Evolutionary conservation across 1,284 basidiomycete species (phyloP), one percentile per base, ranked within the genome.

Genomic region (Tremellales sp.): DNA sequence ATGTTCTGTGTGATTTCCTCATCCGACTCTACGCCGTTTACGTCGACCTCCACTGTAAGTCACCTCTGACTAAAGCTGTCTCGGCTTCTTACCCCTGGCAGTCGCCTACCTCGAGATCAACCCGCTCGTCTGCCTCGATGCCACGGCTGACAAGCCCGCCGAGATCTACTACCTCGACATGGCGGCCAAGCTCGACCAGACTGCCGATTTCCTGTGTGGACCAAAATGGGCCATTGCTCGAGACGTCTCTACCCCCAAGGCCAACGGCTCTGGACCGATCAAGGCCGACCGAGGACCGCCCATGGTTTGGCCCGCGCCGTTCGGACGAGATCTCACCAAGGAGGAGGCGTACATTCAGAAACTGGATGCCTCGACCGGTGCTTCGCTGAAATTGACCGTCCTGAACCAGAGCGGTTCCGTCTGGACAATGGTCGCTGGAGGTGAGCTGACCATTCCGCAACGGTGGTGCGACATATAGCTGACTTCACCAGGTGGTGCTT

Each of bases 381-480:
- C 95, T 58, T 97, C 92, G 22, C 84, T 98, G 72, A 98, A 98
- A 75, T 81, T 98, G 44, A 98, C 94, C 47, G 94, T 98, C 45
- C 79, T 98, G 63, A 97, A 98, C 75, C 75, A 88, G 44, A 83
- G 87, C 66, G 95, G 94, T 58, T 87, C 93, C 56, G 85, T 98
- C 62, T 98, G 94, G 94, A 98, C 94, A 58, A 98, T 98, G 94
- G 94, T 98, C 53, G 94, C 95, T 49, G 95, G 94, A 75, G 81
- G 74, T 67, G 43, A 42, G 59, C 50, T 21, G 6, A 9, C 24
- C 6, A 36, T 22, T 4, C 34, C 9, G 16, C 18, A 14, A 18
- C 9, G 13, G 2, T n/a, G 31, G n/a, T n/a, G n/a, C n/a, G n/a
- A n/a, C n/a, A n/a, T n/a, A n/a, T n/a, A 10, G 46, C 51, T 53